Conservation (phyloP, 768 basidiomycete genomes). For the Macrolepiota dolichaula region DNA sequence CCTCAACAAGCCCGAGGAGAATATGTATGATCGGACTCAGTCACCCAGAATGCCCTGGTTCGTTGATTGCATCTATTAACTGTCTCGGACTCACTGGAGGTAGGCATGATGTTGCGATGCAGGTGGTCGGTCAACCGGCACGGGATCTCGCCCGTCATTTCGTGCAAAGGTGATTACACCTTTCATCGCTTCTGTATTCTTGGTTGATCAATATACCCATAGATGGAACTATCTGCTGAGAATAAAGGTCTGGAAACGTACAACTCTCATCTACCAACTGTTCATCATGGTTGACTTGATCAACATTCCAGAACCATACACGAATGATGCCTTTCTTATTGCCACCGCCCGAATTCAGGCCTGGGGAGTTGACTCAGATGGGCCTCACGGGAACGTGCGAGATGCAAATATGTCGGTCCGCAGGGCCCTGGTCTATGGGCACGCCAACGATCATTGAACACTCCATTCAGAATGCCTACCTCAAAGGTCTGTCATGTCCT, state of each 20-base stretch:
- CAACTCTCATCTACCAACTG: background rate
- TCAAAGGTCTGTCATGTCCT: conserved; percentile 57
- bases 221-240: conserved; percentile 95
- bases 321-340: conserved; percentile 89
- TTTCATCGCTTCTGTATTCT: conserved; percentile 8
- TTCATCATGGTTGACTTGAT: background rate
- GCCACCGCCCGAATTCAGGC: conserved; percentile 89
- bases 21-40: conserved; percentile 91
- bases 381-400: conserved; percentile 96
- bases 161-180: conserved; percentile 66
- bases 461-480: conserved; percentile 93
- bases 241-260: conserved; percentile 65
- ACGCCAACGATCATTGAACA: conserved; percentile 81
- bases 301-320: conserved; percentile 71
- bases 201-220: conserved; percentile 14
- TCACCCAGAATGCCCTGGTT: conserved; percentile 97
- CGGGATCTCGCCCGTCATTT: conserved; percentile 95
- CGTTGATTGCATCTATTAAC: conserved; percentile 16
- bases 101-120: conserved; percentile 97
- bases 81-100: background rate
- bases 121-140: conserved; percentile 95
- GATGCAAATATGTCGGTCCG: conserved; percentile 92
- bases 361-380: conserved; percentile 70
- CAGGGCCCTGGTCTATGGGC: conserved; percentile 95
- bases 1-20: conserved; percentile 86